Evolutionary conservation across 345 rosid genomes (phyloP), one percentile per base, ranked within the genome.

Genomic region (Dipteronia dyeriana): DNA sequence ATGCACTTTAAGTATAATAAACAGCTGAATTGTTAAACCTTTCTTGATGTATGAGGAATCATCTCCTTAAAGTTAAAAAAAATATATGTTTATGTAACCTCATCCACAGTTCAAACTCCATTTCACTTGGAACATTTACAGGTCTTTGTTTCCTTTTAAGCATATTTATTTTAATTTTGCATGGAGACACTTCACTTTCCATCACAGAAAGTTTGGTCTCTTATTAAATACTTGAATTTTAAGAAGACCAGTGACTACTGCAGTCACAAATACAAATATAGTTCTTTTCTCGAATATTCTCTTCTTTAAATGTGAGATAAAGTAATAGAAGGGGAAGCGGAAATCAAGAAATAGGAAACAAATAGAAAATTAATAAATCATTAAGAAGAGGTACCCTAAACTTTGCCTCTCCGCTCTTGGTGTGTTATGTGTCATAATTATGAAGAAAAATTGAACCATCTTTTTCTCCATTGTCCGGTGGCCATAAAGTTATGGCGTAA

Each of bases 1-100:
- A 82, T 77, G 39, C 62, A 59, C 22, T 53, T 43, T 70, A 64
- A 69, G 57, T 75, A 20, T 75, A 68, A 68, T 66, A 53, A 17
- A 57, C 43, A 23, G 41, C 29, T 45, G 61, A 8, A 63, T 43
- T 47, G 72, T 54, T 16, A 62, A 74, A 59, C 60, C 61, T 38
- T 79, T 41, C 51, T 65, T 14, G 41, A 68, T 34, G 61, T 53
- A 22, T n/a, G 1, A 16, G 9, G 43, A 53, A 25, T 19, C 22
- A 7, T 75, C 62, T 23, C 22, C 45, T 53, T 12, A 29, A 65
- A 23, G 22, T 49, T 14, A 61, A n/a, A 45, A 64, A 64, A 45
- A 0, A 45, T 25, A 34, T 10, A 74, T 19, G 26, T 1, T 20
- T 6, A 20, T 59, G 63, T 26, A 19, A 38, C 23, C 53, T 49